Conservation (phyloP, 176 grass and related monocot species). For the Rhipidocladum racemiflorum region DNA sequence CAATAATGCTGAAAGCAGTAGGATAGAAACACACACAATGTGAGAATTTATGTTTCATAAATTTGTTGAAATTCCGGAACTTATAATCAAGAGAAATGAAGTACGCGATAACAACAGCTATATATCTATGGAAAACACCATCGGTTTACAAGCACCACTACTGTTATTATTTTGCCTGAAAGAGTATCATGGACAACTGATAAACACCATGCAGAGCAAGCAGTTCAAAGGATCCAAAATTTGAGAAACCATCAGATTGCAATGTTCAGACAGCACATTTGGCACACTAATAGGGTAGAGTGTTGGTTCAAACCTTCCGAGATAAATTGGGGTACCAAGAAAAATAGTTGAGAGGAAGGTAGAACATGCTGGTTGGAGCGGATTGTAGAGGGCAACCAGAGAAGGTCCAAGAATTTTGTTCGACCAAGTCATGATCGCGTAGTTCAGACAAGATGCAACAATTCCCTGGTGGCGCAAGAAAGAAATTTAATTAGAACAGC, state of each 20-base stretch:
- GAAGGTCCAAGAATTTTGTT: conserved; percentile 95
- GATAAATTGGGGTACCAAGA: conserved; percentile 78
- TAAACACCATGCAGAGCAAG: neutral
- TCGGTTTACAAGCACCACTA: neutral
- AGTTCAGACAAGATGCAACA: conserved; percentile 84
- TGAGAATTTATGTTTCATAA: neutral
- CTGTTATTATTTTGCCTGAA: neutral
- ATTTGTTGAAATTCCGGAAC: neutral
- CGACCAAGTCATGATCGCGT: conserved; percentile 87
- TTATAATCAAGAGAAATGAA: neutral
- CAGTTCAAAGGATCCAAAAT: neutral
- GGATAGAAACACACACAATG: neutral
- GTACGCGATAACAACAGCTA: neutral
- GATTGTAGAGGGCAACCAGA: conserved; percentile 78
- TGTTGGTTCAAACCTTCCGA: conserved; percentile 65
- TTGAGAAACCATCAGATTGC: neutral
- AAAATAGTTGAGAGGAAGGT: conserved; percentile 86
- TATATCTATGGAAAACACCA: neutral
- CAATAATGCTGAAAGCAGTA: conserved; percentile 52
- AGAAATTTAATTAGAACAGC: conserved; percentile 18
- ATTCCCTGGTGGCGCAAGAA: conserved; percentile 54
- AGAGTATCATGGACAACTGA: neutral
- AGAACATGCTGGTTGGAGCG: conserved; percentile 85
- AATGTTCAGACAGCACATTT: neutral
- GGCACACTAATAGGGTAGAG: neutral